Conservation (phyloP, 2,329 filamentous ascomycete genomes). For the Lasiodiplodia citricola region DNA sequence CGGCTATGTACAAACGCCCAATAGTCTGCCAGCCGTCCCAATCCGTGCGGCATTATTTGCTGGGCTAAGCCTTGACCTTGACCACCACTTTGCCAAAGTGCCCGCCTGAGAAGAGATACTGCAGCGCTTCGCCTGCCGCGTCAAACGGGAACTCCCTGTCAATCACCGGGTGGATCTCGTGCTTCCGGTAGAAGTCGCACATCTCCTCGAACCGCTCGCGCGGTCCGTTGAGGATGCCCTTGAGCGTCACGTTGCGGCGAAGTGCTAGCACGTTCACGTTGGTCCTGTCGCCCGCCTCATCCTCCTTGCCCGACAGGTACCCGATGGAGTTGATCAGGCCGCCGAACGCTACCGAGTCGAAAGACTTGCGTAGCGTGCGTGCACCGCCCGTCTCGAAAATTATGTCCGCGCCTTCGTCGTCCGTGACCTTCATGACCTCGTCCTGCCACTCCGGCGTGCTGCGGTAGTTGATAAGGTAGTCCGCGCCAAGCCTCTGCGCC, state of each 20-base stretch:
- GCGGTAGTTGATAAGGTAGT: constrained; percentile 67
- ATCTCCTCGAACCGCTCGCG: constrained; percentile 57
- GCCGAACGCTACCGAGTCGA: constrained; percentile 50
- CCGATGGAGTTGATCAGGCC: constrained; percentile 49
- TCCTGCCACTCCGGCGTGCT: constrained; percentile 64
- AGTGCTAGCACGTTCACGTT: constrained; percentile 66
- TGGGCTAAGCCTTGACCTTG: constrained; percentile 35
- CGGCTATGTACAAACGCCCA: constrained; percentile 11
- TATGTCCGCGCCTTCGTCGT: constrained; percentile 51
- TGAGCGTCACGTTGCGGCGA: constrained; percentile 58
- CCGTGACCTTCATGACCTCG: constrained; percentile 57
- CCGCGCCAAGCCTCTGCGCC: constrained; percentile 62
- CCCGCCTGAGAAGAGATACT: constrained; percentile 40
- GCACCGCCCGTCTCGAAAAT: constrained; percentile 60
- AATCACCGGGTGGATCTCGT: constrained; percentile 49
- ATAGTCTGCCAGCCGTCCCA: not conserved
- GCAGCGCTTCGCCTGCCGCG: constrained; percentile 37
- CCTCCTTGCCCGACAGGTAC: constrained; percentile 59
- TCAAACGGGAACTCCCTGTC: constrained; percentile 48
- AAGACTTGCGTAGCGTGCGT: constrained; percentile 53
- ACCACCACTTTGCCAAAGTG: constrained; percentile 50
- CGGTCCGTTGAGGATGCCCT: constrained; percentile 68
- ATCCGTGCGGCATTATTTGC: constrained; percentile 14
- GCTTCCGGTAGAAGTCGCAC: constrained; percentile 47
- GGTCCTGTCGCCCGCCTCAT: constrained; percentile 58